Base-by-base conservation (phyloP, 129 eudicot species). In the Gnaphalium uliginosum region DNA sequence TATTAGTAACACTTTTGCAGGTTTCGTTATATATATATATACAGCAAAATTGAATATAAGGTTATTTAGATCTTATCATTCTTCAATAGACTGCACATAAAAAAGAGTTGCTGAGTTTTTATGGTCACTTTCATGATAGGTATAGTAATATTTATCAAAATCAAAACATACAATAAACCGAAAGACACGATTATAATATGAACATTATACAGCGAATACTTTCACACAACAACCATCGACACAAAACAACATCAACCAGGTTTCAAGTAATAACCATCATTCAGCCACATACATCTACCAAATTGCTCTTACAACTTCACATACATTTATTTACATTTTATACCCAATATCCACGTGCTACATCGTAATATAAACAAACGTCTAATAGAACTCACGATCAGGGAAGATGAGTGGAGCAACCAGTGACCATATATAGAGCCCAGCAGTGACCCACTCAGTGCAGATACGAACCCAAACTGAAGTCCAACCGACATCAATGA, bases 381-480 rank as follows among this genome's bases (percentile, higher is more conserved):
- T 68, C 78, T 77, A 88, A 39, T 76, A 89, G 64, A 95, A 95
- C 41, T 95, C 99, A 0, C 99, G 94, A 72, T 95, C 99, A 0
- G 94, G 92, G 60, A 91, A 77, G 76, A 95, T n/a, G 65, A 91
- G 56, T n/a, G 99, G 99, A 35, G 97, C 99, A 48, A 95, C 69
- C 4, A 91, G 95, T 17, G 99, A 88, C 99, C 99, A 95, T 64
- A 95, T 70, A 57, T 95, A 95, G 17, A 95, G 81, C 8, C 86
- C 96, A 48, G 97, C 97, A 11, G 97, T 95, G 39, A 87, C 97
- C 99, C 99, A 95, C 75, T 91, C 96, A 15, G 90, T 91, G 95
- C 92, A 83, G 26, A 95, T 89, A 18, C 96, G 91, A 69, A 95
- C 97, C 97, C 99, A 95, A 76, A 95, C 95, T 0, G 99, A 95